phyloP scores from a whole-genome alignment of 148 eudicot genomes.

The Rhododendron henanense region DNA sequence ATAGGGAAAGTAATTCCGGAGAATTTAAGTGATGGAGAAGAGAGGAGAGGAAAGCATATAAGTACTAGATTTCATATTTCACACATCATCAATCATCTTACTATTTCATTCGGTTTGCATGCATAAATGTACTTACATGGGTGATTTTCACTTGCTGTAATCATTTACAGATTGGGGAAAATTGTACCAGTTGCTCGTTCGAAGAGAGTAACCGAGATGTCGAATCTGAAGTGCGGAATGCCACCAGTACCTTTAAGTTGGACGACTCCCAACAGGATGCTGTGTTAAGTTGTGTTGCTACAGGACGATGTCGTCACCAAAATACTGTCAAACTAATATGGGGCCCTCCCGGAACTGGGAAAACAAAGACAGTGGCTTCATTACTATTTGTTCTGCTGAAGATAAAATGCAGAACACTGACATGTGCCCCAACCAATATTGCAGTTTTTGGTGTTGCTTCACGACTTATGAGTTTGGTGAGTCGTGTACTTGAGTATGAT shows the following conservation, averaged over 20 bases:
- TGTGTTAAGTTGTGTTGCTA: slow-evolving; percentile 30
- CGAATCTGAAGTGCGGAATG: neutral
- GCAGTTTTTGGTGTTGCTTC: slow-evolving; percentile 35
- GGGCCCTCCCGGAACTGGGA: slow-evolving; percentile 71
- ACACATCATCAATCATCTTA: neutral
- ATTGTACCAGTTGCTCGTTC: neutral
- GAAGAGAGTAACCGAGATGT: neutral
- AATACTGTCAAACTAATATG: slow-evolving; percentile 44
- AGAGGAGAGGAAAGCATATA: neutral
- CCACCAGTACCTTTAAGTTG: slow-evolving; percentile 20
- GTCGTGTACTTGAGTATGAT: slow-evolving; percentile 1
- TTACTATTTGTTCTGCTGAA: slow-evolving; percentile 20
- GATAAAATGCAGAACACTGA: slow-evolving; percentile 30
- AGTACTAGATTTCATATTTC: neutral
- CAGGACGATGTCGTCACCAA: slow-evolving; percentile 29
- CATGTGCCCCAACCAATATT: slow-evolving; percentile 54
- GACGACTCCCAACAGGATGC: slow-evolving; percentile 40
- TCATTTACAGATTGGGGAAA: neutral
- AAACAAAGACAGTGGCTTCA: slow-evolving; percentile 43
- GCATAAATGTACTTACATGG: neutral
- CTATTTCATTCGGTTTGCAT: neutral
- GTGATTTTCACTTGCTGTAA: neutral
- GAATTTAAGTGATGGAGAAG: no score
- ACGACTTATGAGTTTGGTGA: slow-evolving; percentile 16
- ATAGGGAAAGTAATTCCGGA: neutral